Evolutionary conservation across 139 green algal genomes (phyloP).

Genomic region (Zygnema circumcarinatum): DNA sequence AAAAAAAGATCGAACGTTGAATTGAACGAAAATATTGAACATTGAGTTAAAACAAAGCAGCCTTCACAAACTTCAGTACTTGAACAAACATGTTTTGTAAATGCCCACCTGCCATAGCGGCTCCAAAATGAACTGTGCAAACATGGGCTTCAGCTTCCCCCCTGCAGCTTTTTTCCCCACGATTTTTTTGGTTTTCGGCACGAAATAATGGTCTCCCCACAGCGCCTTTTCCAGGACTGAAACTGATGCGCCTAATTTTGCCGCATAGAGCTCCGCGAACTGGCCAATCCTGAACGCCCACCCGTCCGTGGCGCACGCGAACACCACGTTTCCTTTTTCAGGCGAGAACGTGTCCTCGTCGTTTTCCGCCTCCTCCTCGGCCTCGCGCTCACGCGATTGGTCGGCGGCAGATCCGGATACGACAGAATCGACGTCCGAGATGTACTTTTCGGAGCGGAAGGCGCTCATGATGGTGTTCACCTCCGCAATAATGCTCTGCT

Average conservation of each 20-base stretch:
- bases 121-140: conserved; percentile 89
- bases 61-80: too few relatives aligned
- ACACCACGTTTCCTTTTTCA: conserved; percentile 90
- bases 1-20: too few relatives aligned
- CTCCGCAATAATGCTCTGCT: conserved; percentile 81
- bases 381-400: conserved; percentile 49
- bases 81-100: too few relatives aligned
- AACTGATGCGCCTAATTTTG: conserved; percentile 76
- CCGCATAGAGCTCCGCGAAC: conserved; percentile 91
- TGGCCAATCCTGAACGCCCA: conserved; percentile 84
- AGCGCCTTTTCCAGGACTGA: conserved; percentile 69
- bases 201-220: conserved; percentile 89
- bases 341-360: conserved; percentile 73
- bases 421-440: conserved; percentile 89
- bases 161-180: conserved; percentile 75
- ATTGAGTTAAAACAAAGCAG: too few relatives aligned
- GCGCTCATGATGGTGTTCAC: conserved; percentile 92
- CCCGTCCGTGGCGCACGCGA: conserved; percentile 90
- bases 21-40: too few relatives aligned
- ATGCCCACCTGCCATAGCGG: conserved; percentile 72
- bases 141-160: conserved; percentile 85
- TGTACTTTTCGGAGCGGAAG: conserved; percentile 86
- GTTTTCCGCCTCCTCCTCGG: conserved; percentile 72
- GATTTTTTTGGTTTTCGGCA: conserved; percentile 85
- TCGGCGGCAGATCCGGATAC: conserved; percentile 69